These are phyloP conservation scores for Phtheirospermum japonicum DNA, from an alignment of 257 asterid species.

Conservation along the genomic window DNA sequence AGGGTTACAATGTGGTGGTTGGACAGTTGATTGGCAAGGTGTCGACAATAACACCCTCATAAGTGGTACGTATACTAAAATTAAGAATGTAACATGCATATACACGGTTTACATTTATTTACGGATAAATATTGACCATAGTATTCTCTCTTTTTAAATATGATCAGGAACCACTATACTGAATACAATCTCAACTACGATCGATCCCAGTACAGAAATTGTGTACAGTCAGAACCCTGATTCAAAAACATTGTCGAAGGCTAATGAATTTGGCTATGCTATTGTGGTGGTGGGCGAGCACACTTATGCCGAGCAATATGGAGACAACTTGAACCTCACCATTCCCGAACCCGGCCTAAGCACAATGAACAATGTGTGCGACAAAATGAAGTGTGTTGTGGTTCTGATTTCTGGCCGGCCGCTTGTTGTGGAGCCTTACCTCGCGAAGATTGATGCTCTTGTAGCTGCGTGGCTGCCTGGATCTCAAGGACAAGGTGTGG, in stretches of 20 bases:
- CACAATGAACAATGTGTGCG: conserved; percentile 42
- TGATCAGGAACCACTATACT: conserved; percentile 54
- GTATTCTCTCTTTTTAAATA: no score
- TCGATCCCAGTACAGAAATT: no score
- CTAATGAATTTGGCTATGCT: conserved; percentile 35
- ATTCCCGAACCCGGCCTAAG: conserved; percentile 36
- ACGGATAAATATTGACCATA: neutral
- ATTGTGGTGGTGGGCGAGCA: conserved; percentile 54
- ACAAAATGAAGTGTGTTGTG: conserved; percentile 41
- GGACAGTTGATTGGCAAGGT: no score
- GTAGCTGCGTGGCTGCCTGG: conserved; percentile 69
- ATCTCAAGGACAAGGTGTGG: conserved; percentile 46
- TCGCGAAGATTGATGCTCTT: conserved; percentile 38
- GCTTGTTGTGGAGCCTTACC: conserved; percentile 40
- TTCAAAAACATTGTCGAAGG: conserved; percentile 15
- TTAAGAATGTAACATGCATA: no score
- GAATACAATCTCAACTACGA: conserved; percentile 28
- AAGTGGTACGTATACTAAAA: conserved; percentile 17
- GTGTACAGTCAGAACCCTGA: conserved; percentile 32
- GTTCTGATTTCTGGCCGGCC: no score
- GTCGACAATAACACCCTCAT: no score
- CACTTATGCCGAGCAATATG: conserved; percentile 44
- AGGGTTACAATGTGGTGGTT: no score
- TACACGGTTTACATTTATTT: no score
- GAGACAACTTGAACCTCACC: conserved; percentile 43